These are phyloP conservation scores for Henckelia pumila DNA, from an alignment of 257 asterid genomes.

Conservation along the genomic window DNA sequence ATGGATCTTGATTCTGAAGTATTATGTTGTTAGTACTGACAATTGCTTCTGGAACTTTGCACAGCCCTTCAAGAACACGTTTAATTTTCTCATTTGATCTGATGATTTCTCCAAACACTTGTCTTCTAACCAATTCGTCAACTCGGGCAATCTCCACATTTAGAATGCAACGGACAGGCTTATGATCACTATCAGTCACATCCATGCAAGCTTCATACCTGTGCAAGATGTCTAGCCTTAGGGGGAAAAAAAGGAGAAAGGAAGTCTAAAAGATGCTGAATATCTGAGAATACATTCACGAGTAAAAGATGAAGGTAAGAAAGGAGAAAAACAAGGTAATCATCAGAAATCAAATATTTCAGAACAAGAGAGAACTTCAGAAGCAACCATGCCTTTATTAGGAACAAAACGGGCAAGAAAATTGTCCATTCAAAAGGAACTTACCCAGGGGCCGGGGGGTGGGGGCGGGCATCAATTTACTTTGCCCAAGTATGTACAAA, in stretches of 20 bases:
- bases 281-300: not conserved
- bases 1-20: conserved; percentile 74
- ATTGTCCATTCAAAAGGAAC: not conserved
- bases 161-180: conserved; percentile 90
- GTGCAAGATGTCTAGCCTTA: conserved; percentile 24
- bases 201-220: conserved; percentile 99
- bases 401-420: not conserved
- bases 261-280: conserved; percentile 19
- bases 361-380: not conserved
- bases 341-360: not conserved
- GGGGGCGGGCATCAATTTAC: not conserved
- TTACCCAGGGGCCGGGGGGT: not conserved
- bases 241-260: conserved; percentile 18
- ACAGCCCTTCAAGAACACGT: conserved; percentile 48
- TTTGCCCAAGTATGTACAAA: not conserved
- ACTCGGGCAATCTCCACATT: conserved; percentile 85
- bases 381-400: not conserved
- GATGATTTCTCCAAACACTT: conserved; percentile 85
- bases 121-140: conserved; percentile 83
- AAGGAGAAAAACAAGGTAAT: not conserved
- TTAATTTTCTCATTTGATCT: conserved; percentile 66
- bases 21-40: conserved; percentile 86
- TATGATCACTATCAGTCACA: conserved; percentile 97
- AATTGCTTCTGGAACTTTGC: conserved; percentile 73
- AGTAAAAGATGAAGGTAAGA: not conserved